These are phyloP conservation scores for Acanthochlamys bracteata DNA, from an alignment of 106 monocot genomes.

Conservation along the genomic window DNA sequence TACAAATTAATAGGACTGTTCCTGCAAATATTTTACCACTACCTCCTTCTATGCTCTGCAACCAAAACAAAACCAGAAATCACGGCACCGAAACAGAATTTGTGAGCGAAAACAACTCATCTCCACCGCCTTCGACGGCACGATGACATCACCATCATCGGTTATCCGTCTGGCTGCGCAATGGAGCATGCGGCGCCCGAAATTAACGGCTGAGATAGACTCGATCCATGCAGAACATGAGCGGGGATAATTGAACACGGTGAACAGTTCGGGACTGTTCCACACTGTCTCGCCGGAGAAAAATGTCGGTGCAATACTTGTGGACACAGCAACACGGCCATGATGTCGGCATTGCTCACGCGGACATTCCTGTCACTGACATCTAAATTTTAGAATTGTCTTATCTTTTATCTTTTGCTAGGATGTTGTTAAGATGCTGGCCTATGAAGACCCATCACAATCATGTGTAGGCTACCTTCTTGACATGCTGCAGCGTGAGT, in stretches of 20 bases:
- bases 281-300: slow-evolving; percentile 70
- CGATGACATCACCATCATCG: background rate
- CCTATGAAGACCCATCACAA: background rate
- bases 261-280: slow-evolving; percentile 85
- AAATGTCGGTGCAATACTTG: slow-evolving; percentile 71
- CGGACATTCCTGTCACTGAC: slow-evolving; percentile 59
- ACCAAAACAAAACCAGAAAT: no score
- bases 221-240: slow-evolving; percentile 36
- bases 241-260: slow-evolving; percentile 79
- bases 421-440: background rate
- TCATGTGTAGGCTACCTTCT: background rate
- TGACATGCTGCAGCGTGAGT: no score
- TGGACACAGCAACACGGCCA: slow-evolving; percentile 48
- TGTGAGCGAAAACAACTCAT: no score
- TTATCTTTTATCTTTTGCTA: background rate
- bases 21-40: no score
- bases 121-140: background rate
- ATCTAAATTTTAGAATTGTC: no score
- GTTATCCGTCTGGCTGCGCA: slow-evolving; percentile 33
- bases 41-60: no score
- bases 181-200: slow-evolving; percentile 38
- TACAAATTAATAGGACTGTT: no score
- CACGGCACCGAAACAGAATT: no score
- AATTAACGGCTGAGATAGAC: slow-evolving; percentile 28
- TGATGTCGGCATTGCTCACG: slow-evolving; percentile 86